Percentiles rank a stretch among this genome's conserved stretches.
These are phyloP conservation scores for Letharia columbiana DNA, from an alignment of 495 filamentous ascomycete genomes.

Conservation along the genomic window DNA sequence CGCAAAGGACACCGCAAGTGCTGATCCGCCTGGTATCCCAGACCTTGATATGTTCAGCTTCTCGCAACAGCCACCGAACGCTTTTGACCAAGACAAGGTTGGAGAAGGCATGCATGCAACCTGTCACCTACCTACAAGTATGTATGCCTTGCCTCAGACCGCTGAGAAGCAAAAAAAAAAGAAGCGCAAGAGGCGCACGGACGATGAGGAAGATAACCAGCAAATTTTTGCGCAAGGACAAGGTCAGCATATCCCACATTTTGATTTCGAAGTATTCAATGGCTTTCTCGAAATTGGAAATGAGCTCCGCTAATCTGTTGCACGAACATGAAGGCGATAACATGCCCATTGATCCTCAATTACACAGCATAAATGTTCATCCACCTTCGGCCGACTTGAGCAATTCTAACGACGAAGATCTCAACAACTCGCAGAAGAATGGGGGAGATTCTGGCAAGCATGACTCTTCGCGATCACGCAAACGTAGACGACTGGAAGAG, in stretches of 20 bases:
- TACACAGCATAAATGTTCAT: constrained; percentile 11
- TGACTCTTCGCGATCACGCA: constrained; percentile 9
- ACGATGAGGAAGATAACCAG: background rate
- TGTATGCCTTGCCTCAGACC: background rate
- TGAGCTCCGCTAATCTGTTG: constrained; percentile 10
- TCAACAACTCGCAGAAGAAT: background rate
- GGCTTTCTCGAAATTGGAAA: background rate
- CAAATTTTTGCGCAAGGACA: background rate
- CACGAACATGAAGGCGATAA: constrained; percentile 9
- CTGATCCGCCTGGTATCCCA: constrained; percentile 1
- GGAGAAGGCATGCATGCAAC: constrained; percentile 4
- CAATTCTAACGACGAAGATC: background rate
- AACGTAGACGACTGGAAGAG: constrained; percentile 21
- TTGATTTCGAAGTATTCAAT: constrained; percentile 11
- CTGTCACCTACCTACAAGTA: constrained; percentile 3
- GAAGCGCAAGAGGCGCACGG: background rate
- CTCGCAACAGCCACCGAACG: constrained; percentile 11
- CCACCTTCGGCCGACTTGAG: constrained; percentile 10
- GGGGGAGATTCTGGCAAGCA: background rate
- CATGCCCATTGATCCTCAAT: constrained; percentile 18
- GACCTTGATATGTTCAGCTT: constrained; percentile 9
- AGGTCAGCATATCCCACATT: constrained; percentile 17
- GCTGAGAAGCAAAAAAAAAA: constrained; percentile 12
- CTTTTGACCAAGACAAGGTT: background rate
- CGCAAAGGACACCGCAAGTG: constrained; percentile 13